A percentile compares a stretch with the other conserved stretches of the same genome.
These are phyloP conservation scores for Mycena metata DNA, from an alignment of 768 basidiomycete genomes.

Conservation along the genomic window DNA sequence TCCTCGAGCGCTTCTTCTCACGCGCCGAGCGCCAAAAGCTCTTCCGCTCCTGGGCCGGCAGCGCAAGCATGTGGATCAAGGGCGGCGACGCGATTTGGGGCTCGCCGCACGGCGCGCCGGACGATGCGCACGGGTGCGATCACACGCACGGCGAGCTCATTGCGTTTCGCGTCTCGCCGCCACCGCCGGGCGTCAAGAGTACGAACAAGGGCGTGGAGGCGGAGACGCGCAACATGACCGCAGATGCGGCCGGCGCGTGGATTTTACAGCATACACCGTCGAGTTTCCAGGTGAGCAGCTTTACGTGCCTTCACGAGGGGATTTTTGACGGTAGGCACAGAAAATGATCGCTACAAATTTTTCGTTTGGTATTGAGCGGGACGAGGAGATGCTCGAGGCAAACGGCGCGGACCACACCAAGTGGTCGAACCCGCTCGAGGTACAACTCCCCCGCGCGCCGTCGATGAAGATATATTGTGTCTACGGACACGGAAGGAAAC, in stretches of 20 bases:
- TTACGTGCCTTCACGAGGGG: not conserved
- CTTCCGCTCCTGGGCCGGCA: conserved; percentile 96
- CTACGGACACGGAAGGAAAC: conserved; percentile 96
- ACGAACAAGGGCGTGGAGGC: conserved; percentile 39
- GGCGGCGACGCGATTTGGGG: conserved; percentile 92
- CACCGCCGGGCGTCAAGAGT: conserved; percentile 37
- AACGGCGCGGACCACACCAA: conserved; percentile 85
- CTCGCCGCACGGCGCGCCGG: conserved; percentile 79
- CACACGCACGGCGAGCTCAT: conserved; percentile 88
- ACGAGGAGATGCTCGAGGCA: conserved; percentile 64
- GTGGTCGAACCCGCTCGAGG: conserved; percentile 94
- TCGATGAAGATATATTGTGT: conserved; percentile 93
- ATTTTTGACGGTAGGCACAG: conserved; percentile 50
- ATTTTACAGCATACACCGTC: conserved; percentile 85
- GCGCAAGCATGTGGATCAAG: conserved; percentile 96
- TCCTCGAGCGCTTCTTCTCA: conserved; percentile 91
- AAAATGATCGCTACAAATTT: conserved; percentile 90
- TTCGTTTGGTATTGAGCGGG: conserved; percentile 88
- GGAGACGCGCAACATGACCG: conserved; percentile 75
- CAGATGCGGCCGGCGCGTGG: conserved; percentile 80
- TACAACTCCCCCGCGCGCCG: conserved; percentile 90
- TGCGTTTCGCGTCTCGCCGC: conserved; percentile 68
- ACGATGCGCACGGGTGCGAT: conserved; percentile 68
- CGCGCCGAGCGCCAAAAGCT: conserved; percentile 88
- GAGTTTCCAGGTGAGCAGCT: conserved; percentile 76